phyloP scores from a whole-genome alignment of 495 filamentous ascomycete genomes.

The Glarea lozoyensis region DNA sequence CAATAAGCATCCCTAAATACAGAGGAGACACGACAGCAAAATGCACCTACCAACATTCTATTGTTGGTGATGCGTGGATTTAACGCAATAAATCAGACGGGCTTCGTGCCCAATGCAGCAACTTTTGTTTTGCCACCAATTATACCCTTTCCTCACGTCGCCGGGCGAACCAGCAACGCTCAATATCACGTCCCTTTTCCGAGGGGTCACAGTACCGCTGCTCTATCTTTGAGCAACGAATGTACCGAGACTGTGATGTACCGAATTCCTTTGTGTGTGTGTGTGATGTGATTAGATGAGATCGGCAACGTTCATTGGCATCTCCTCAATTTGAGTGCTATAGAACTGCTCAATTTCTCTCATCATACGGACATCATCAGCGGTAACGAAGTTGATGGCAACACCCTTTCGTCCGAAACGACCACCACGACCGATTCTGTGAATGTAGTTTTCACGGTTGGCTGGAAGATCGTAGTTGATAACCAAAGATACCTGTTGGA shows the following conservation, averaged over 20 bases:
- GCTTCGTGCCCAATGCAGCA: slow-evolving; percentile 18
- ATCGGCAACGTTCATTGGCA: slow-evolving; percentile 79
- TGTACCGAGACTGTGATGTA: slow-evolving; percentile 21
- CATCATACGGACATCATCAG: slow-evolving; percentile 98
- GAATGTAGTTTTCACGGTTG: slow-evolving; percentile 99
- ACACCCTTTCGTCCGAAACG: slow-evolving; percentile 99
- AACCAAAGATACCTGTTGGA: slow-evolving; percentile 97
- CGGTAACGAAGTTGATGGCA: slow-evolving; percentile 99
- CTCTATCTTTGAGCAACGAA: slow-evolving; percentile 10
- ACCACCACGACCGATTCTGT: slow-evolving; percentile 96
- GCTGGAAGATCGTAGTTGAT: slow-evolving; percentile 99
- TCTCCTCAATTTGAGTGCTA: slow-evolving; percentile 77
- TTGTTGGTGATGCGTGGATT: slow-evolving; percentile 15
- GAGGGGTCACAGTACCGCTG: slow-evolving; percentile 14
- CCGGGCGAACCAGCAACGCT: slow-evolving; percentile 23
- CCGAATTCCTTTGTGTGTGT: slow-evolving; percentile 9
- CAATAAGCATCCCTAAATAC: slow-evolving; percentile 20
- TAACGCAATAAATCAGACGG: slow-evolving; percentile 17
- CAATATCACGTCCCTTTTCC: slow-evolving; percentile 21
- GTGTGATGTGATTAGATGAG: slow-evolving; percentile 45
- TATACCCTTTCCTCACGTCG: slow-evolving; percentile 17
- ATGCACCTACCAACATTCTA: slow-evolving; percentile 21
- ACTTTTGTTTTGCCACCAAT: slow-evolving; percentile 22
- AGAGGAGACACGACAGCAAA: slow-evolving; percentile 16
- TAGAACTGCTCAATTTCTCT: slow-evolving; percentile 88